These are phyloP conservation scores for Ophiostoma pallidulum DNA, from an alignment of 2,329 filamentous ascomycete genomes.

Conservation along the genomic window DNA sequence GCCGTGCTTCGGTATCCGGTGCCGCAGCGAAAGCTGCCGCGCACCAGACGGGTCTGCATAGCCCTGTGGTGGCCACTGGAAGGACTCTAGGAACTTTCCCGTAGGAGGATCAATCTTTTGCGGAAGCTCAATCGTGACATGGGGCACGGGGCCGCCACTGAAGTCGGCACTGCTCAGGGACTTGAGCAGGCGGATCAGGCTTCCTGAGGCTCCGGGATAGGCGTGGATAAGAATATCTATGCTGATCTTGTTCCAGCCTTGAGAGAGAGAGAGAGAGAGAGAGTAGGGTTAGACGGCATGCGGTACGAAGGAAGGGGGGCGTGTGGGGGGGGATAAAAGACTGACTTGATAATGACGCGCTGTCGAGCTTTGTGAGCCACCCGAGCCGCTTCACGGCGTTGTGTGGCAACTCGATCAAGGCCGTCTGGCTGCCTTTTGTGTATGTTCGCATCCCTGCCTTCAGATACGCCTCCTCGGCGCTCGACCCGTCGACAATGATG, in stretches of 20 bases:
- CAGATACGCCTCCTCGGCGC: constrained; percentile 61
- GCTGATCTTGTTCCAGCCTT: constrained; percentile 67
- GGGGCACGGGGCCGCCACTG: constrained; percentile 56
- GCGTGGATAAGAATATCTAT: constrained; percentile 82
- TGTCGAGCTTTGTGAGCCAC: constrained; percentile 74
- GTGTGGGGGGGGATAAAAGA: constrained; percentile 2
- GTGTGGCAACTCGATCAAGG: constrained; percentile 66
- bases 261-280: constrained; percentile 7
- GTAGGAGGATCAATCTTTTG: constrained; percentile 56
- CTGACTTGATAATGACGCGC: constrained; percentile 56
- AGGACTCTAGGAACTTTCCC: constrained; percentile 50
- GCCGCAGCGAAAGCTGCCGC: constrained; percentile 60
- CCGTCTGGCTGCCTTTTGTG: constrained; percentile 39
- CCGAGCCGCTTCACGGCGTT: constrained; percentile 52
- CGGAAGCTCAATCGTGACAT: constrained; percentile 78
- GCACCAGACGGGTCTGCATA: constrained; percentile 30
- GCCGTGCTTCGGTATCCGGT: constrained; percentile 55
- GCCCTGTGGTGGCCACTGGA: constrained; percentile 55
- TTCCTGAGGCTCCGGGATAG: constrained; percentile 58
- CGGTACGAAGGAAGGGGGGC: neutral
- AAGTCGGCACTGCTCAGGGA: constrained; percentile 73
- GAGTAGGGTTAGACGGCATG: neutral
- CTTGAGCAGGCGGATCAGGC: constrained; percentile 63
- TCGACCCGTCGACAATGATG: constrained; percentile 60
- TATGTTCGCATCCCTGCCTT: constrained; percentile 48